phyloP scores from a whole-genome alignment of 805 yeast genomes.

The Starmera dryadoides region DNA sequence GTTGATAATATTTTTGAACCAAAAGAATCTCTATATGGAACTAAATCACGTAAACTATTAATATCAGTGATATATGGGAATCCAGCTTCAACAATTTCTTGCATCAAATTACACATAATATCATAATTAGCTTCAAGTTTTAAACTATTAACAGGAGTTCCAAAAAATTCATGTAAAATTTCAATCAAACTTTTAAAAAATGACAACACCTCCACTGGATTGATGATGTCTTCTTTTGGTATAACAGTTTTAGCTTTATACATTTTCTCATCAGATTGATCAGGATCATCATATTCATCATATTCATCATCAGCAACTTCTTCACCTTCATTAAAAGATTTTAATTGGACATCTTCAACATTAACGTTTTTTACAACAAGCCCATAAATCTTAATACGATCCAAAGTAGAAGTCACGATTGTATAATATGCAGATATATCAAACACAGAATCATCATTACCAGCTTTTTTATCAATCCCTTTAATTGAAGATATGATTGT shows the following conservation, averaged over 20 bases:
- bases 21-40: conserved; percentile 42
- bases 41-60: conserved; percentile 59
- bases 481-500: conserved; percentile 19
- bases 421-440: conserved; percentile 13
- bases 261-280: neutral
- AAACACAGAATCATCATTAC: conserved; percentile 13
- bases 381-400: conserved; percentile 11
- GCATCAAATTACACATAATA: conserved; percentile 59
- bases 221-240: too few relatives aligned
- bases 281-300: neutral
- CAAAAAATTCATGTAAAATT: conserved; percentile 53
- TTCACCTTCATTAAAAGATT: conserved; percentile 7
- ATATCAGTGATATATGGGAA: conserved; percentile 66
- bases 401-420: conserved; percentile 9
- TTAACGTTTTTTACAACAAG: conserved; percentile 7
- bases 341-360: conserved; percentile 7
- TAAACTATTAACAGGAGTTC: conserved; percentile 41
- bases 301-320: conserved; percentile 3
- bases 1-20: conserved; percentile 26
- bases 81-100: conserved; percentile 75
- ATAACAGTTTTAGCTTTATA: neutral
- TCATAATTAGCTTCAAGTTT: conserved; percentile 67
- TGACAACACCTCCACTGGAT: conserved; percentile 20
- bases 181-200: conserved; percentile 44
- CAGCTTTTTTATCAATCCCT: conserved; percentile 12